Percentiles rank a stretch among this genome's conserved stretches.
These are phyloP conservation scores for Erodium chrysanthum DNA, from an alignment of 441 rosid species.

Conservation along the genomic window DNA sequence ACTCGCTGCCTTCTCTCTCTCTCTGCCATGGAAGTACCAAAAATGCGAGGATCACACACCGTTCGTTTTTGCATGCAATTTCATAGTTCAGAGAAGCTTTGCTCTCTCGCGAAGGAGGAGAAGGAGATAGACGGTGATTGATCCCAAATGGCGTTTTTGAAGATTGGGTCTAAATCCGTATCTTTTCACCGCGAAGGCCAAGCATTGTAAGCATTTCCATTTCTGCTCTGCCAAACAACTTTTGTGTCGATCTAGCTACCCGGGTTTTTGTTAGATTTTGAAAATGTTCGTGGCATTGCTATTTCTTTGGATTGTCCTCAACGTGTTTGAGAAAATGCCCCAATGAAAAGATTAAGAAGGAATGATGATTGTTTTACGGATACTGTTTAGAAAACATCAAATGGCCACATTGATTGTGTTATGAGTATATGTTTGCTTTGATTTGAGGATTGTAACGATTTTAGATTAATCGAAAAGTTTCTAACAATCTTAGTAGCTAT, in stretches of 20 bases:
- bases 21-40: constrained; percentile 17
- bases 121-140: not conserved
- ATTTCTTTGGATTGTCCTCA: not conserved
- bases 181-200: constrained; percentile 55
- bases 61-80: constrained; percentile 6
- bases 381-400: too few species aligned
- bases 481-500: not conserved
- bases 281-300: not conserved
- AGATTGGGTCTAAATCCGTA: constrained; percentile 85
- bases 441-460: not conserved
- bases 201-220: constrained; percentile 36
- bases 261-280: not conserved
- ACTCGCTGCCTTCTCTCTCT: constrained; percentile 27
- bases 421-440: not conserved
- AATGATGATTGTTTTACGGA: not conserved
- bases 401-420: not conserved
- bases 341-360: not conserved
- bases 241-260: not conserved
- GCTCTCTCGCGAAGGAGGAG: not conserved
- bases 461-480: too few species aligned
- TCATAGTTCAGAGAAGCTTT: constrained; percentile 15
- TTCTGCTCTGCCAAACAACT: not conserved
- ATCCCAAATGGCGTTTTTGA: constrained; percentile 57
- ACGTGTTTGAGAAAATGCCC: not conserved
- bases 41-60: not conserved